phyloP scores from a whole-genome alignment of 2,329 filamentous ascomycete genomes.

The Blumeria graminis region DNA sequence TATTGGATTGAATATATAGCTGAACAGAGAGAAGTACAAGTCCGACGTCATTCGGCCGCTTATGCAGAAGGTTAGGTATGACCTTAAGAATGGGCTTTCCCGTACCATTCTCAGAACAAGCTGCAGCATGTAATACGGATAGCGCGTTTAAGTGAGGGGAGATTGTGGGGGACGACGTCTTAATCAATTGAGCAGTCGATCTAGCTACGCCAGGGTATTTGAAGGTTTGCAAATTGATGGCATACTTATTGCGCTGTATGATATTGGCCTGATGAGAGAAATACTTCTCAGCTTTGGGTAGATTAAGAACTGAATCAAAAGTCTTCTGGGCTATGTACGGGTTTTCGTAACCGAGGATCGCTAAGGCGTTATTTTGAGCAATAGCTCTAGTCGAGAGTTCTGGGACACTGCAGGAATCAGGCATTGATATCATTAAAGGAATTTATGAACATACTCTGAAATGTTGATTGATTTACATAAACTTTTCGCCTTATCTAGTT shows the following conservation, averaged over 20 bases:
- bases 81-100: constrained; percentile 45
- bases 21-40: constrained; percentile 60
- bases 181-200: constrained; percentile 22
- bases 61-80: constrained; percentile 44
- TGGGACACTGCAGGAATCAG: constrained; percentile 27
- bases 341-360: constrained; percentile 26
- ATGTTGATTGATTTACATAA: constrained; percentile 37
- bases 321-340: constrained; percentile 43
- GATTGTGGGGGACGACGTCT: constrained; percentile 22
- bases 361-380: constrained; percentile 37
- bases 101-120: constrained; percentile 36
- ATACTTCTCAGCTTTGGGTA: constrained; percentile 34
- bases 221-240: constrained; percentile 38
- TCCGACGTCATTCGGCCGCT: constrained; percentile 56
- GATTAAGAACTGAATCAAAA: constrained; percentile 27
- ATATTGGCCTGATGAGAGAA: constrained; percentile 47
- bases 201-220: constrained; percentile 39
- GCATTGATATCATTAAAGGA: constrained; percentile 1
- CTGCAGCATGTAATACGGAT: constrained; percentile 48
- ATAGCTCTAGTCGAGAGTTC: constrained; percentile 43
- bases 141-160: constrained; percentile 27
- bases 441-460: constrained; percentile 27
- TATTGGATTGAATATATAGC: constrained; percentile 49
- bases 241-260: constrained; percentile 36
- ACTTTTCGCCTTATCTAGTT: constrained; percentile 36